Base-by-base conservation (phyloP, 2,329 filamentous ascomycete genomes). In the Fusarium decemcellulare region DNA sequence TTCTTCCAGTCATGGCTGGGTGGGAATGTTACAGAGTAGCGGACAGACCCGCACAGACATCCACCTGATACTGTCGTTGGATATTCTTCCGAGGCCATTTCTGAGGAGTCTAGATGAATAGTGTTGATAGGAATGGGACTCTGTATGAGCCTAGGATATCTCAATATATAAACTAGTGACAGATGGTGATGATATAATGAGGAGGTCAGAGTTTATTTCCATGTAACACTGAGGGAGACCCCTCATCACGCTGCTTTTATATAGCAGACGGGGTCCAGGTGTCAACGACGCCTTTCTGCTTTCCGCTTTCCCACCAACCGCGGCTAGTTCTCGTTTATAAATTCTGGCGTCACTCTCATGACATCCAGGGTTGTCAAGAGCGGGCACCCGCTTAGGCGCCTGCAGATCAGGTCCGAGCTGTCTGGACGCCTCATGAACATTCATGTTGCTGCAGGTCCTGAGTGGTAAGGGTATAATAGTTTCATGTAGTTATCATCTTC, bases 31-130 rank as follows among this genome's bases (percentile, higher is more conserved):
- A 86, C 76, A 23, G 76, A 79, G 73, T 88, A 88, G 53, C 85
- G 81, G 43, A 88, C 76, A 18, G 80, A 78, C 50, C 79, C 79
- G 72, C 86, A 88, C 51, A 88, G 80, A 69, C 86, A 88, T 36
- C 86, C 85, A 40, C 86, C 86, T 0, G 80, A 82, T 67, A 88
- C 77, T 52, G 71, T 74, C 2, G 74, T 72, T 15, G 83, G 81
- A 42, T 73, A 77, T 36, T 70, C 62, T 14, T 70, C 39, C 37
- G 62, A 61, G 43, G 67, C 51, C 72, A 76, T 78, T n/a, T 14
- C 30, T 42, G 18, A 36, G 43, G 14, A 32, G 15, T 42, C 36
- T 10, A 34, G 2, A 32, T 6, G 14, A 43, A 34, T 27, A n/a
- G 37, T 18, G 14, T 40, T 23, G 42, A 6, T 16, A 15, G 27